A percentile compares a stretch with the other conserved stretches of the same genome.
Evolutionary conservation across 306 rosid genomes (phyloP).

Genomic region (Sicyos baderoa): DNA sequence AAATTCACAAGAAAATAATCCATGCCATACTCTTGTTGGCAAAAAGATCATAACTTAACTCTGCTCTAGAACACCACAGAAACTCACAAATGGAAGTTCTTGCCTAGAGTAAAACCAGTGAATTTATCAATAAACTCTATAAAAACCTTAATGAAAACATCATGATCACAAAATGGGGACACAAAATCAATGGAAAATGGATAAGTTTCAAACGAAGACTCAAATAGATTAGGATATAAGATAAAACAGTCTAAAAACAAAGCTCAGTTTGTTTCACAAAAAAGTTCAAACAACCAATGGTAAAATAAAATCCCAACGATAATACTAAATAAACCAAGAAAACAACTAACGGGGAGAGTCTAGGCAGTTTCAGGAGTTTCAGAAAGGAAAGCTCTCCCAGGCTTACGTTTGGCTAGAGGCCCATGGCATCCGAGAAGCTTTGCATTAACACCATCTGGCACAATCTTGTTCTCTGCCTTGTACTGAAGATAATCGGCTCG

Average conservation of each 20-base stretch:
- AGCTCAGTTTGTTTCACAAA: neutral
- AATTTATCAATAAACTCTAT: no score
- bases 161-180: no score
- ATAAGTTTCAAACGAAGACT: neutral
- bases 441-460: slow-evolving; percentile 76
- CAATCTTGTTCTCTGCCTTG: slow-evolving; percentile 55
- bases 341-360: neutral
- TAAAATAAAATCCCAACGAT: no score
- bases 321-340: neutral
- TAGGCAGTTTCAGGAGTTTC: slow-evolving; percentile 35
- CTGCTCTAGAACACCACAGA: neutral
- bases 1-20: no score
- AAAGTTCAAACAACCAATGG: neutral
- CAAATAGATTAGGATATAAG: neutral
- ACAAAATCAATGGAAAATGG: neutral
- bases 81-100: no score
- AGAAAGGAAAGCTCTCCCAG: slow-evolving; percentile 60
- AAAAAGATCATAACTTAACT: no score
- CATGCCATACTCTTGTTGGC: no score
- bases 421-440: slow-evolving; percentile 87
- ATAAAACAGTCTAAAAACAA: neutral
- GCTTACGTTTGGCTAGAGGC: slow-evolving; percentile 54
- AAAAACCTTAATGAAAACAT: no score
- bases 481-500: slow-evolving; percentile 12
- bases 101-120: no score